Evolutionary conservation across 495 filamentous ascomycete genomes (phyloP), one percentile per base, ranked within the genome.

Genomic region (Podospora australis): DNA sequence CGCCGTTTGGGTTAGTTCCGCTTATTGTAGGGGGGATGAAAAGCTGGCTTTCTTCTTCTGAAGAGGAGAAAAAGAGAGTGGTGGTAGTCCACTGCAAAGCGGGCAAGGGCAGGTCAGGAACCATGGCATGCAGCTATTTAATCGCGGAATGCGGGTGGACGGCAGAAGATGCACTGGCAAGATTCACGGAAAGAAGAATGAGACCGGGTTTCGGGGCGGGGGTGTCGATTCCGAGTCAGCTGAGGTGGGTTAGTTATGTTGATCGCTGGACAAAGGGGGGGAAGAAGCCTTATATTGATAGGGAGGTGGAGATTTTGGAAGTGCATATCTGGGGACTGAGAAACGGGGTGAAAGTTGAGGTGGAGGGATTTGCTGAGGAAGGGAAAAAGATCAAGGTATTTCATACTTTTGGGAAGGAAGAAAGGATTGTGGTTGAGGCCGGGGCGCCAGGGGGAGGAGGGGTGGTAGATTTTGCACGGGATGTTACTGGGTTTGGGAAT

Each of bases 11-110:
- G 24, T 67, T 96, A 11, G 83, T 97, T 19, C 90, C 89, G 1
- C 72, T 83, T 58, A 87, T 96, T n/a, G 78, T 96, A 73, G 89
- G 78, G 5, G 83, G 84, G 53, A 96, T 97, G 90, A 76, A 84
- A 43, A 83, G 89, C 48, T 96, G 90, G 89, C 60, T 95, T 28
- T 67, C 78, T 24, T 13, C 39, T 22, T 5, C 39, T 42, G 28
- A 42, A 23, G 20, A 47, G 17, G 47, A 60, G 44, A 42, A 64
- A 61, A 49, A 71, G 59, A 72, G 88, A 19, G 86, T 95, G 1
- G 83, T 83, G 1, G 91, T 98, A 5, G 88, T 98, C 9, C 92
- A 97, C 64, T 97, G 92, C 70, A 98, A 96, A 66, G 92, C 92
- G 2, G 92, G 92, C 2, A 98, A 98, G 66, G 92, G 92, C 1